Conservation (phyloP, 495 filamentous ascomycete genomes). For the Penicillium crystallinum region DNA sequence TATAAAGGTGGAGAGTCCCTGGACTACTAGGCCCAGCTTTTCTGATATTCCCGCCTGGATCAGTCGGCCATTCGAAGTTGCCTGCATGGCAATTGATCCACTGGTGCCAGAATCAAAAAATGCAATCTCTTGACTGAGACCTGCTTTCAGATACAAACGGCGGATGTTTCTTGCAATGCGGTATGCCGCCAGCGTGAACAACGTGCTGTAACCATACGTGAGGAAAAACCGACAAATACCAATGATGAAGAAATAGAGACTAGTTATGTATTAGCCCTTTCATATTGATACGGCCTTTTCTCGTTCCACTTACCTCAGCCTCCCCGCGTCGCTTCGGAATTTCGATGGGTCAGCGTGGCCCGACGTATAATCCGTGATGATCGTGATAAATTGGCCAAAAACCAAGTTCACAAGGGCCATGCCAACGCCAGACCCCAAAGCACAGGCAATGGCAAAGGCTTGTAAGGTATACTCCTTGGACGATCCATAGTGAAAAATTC, state of each 20-base stretch:
- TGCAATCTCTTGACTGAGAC: slow-evolving; percentile 72
- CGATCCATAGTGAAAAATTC: slow-evolving; percentile 6
- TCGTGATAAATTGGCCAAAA: slow-evolving; percentile 7
- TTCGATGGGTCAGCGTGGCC: neutral
- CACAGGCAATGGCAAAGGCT: slow-evolving; percentile 1
- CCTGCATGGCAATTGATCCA: slow-evolving; percentile 75
- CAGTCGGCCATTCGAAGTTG: slow-evolving; percentile 64
- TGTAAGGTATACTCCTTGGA: slow-evolving; percentile 5
- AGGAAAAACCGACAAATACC: slow-evolving; percentile 28
- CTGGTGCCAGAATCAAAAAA: slow-evolving; percentile 76
- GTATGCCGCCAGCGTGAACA: slow-evolving; percentile 38
- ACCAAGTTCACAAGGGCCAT: slow-evolving; percentile 10
- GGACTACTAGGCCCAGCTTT: slow-evolving; percentile 62
- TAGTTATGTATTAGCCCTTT: neutral
- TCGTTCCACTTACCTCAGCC: neutral
- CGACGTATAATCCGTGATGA: neutral
- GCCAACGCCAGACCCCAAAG: slow-evolving; percentile 3
- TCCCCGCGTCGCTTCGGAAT: slow-evolving; percentile 1
- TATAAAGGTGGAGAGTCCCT: slow-evolving; percentile 62
- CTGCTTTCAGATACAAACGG: slow-evolving; percentile 63
- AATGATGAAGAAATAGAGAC: slow-evolving; percentile 15
- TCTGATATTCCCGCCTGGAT: slow-evolving; percentile 73
- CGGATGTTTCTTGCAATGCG: slow-evolving; percentile 70
- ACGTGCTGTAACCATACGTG: slow-evolving; percentile 23
- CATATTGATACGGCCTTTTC: neutral